A percentile compares a stretch with the other conserved stretches of the same genome.
phyloP scores from a whole-genome alignment of 2,329 filamentous ascomycete genomes.

The Fusarium dimerum region DNA sequence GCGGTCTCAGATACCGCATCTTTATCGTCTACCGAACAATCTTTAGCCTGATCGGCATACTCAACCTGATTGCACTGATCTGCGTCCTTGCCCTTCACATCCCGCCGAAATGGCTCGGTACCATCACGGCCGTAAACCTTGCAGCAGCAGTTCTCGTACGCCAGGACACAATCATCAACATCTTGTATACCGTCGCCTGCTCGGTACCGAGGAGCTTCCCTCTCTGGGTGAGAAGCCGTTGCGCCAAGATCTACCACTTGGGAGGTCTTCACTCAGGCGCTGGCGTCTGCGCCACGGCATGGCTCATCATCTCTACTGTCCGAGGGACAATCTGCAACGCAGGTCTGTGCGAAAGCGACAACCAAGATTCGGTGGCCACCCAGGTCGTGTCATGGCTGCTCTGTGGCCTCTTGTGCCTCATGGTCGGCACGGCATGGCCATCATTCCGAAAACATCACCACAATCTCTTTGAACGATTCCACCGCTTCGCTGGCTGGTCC shows the following conservation, averaged over 20 bases:
- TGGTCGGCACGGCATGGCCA: conserved; percentile 66
- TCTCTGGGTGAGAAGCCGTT: conserved; percentile 47
- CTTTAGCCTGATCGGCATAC: conserved; percentile 53
- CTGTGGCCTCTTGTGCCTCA: conserved; percentile 55
- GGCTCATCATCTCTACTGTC: conserved; percentile 48
- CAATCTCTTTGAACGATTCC: conserved; percentile 69
- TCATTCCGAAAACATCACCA: conserved; percentile 62
- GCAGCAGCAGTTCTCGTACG: conserved; percentile 52
- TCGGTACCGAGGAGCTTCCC: conserved; percentile 48
- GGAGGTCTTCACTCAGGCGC: conserved; percentile 54
- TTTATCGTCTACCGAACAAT: conserved; percentile 58
- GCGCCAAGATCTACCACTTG: conserved; percentile 54
- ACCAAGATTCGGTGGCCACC: conserved; percentile 41
- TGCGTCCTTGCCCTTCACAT: conserved; percentile 40
- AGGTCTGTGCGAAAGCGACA: conserved; percentile 30
- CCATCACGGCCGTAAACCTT: conserved; percentile 50
- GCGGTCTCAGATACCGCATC: conserved; percentile 45
- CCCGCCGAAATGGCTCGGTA: conserved; percentile 40
- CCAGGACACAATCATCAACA: conserved; percentile 55
- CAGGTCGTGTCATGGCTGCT: conserved; percentile 58
- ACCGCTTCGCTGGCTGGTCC: conserved; percentile 74
- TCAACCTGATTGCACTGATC: conserved; percentile 51
- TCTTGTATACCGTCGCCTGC: conserved; percentile 47
- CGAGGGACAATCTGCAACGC: conserved; percentile 39
- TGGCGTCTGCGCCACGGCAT: conserved; percentile 49